Conservation (phyloP, 169 alveolate species). For the Cryptosporidium sp. region DNA sequence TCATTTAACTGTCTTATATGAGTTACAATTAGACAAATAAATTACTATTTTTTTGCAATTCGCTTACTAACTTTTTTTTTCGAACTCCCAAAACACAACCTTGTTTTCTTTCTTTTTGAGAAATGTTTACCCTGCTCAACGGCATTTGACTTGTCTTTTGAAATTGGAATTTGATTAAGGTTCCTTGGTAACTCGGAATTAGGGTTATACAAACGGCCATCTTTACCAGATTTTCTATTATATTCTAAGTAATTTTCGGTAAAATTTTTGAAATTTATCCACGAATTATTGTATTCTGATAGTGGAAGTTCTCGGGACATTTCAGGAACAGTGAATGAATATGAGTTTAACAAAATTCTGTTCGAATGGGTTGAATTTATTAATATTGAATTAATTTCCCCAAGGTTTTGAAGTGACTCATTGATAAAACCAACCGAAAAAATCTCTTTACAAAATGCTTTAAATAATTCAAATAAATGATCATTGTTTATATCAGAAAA, state of each 20-base stretch:
- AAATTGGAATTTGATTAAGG: neutral
- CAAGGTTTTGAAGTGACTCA: neutral
- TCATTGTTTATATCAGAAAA: neutral
- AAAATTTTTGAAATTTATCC: neutral
- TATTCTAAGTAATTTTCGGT: too few relatives aligned
- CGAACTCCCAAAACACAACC: neutral
- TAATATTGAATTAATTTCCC: neutral
- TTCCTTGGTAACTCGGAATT: neutral
- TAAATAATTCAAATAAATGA: neutral
- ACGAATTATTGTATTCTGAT: neutral
- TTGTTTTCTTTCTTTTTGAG: neutral
- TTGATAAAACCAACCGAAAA: constrained; percentile 21
- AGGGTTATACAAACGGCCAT: neutral
- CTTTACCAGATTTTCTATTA: neutral
- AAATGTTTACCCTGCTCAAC: neutral
- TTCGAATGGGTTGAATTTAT: neutral
- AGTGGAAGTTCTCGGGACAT: neutral
- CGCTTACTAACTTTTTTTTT: neutral
- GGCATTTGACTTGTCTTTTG: neutral
- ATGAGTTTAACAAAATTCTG: constrained; percentile 2
- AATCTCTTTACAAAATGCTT: constrained; percentile 23
- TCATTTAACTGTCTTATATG: neutral
- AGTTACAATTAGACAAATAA: neutral
- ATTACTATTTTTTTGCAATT: neutral
- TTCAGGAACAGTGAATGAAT: constrained; percentile 2